Base-by-base conservation (phyloP, 2,329 filamentous ascomycete species). In the Pezicula neosporulosa region DNA sequence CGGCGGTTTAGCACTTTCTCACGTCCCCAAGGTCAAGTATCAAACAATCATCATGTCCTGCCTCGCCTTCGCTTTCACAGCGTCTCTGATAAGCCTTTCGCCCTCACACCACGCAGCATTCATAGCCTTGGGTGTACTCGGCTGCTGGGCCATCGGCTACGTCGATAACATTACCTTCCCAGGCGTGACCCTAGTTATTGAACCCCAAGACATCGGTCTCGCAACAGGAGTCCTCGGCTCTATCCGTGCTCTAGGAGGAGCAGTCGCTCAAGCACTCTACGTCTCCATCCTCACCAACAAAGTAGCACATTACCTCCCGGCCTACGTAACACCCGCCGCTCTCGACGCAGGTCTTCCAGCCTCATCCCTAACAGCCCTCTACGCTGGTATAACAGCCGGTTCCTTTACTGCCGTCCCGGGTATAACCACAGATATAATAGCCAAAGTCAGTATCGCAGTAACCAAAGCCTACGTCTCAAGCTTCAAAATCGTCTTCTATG, bases 331-430 rank as follows among this genome's bases (percentile, higher is more conserved):
- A 2, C 56, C 63, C 2, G 68, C 69, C 6, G 62, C 68, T 0
- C 53, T 70, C n/a, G 59, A 57, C 8, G 71, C 70, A 5, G 71
- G 72, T 6, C 61, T 74, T 7, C 71, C 71, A 3, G 47, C 62
- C 6, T 55, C 63, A 2, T 69, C 66, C 24, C 65, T 70, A 2
- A 56, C 63, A 8, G 60, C 59, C 3, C 71, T 74, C 45, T 61
- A 73, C 7, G 61, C 61, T 0, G 60, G 60, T 1, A 63, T 72
- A 42, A 56, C 64, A 5, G 52, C 63, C 0, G 62, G 63, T 2
- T 54, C 63, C 2, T 67, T 69, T 46, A 59, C 58, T 6, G 51
- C 47, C 8, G 62, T 71, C 6, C 56, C 61, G 1, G 69, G 67
- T 6, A 51, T 68, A 27, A 70, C 63, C 19, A 51, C 58, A 6